Percentiles rank a stretch among this genome's conserved stretches.
Evolutionary conservation across 208 protist genomes (phyloP).

Genomic region (Acanthamoeba comandoni): DNA sequence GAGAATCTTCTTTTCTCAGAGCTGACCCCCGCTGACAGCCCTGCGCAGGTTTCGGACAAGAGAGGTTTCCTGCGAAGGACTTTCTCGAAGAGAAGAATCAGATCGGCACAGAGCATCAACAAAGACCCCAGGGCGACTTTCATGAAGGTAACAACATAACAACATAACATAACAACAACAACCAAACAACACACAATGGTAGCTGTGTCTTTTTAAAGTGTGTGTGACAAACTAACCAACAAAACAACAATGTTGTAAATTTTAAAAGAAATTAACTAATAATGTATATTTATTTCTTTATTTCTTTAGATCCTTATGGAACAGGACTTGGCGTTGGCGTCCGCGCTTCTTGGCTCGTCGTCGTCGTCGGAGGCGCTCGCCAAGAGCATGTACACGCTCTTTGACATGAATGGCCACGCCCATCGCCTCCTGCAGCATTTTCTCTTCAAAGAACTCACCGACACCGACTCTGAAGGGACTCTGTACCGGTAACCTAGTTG

Average conservation of each 20-base stretch:
- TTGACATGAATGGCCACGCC: conserved; percentile 24
- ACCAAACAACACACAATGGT: no score
- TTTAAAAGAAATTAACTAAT: neutral
- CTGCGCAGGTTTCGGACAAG: no score
- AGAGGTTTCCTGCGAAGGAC: conserved; percentile 40
- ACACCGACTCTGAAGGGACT: conserved; percentile 16
- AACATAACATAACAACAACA: no score
- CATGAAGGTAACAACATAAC: no score
- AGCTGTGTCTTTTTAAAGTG: neutral
- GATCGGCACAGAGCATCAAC: conserved; percentile 16
- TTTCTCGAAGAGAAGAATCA: conserved; percentile 47
- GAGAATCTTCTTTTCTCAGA: neutral
- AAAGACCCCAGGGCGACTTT: conserved; percentile 23
- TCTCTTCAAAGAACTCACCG: neutral
- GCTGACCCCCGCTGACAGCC: neutral
- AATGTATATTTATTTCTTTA: no score
- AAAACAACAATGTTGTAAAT: neutral
- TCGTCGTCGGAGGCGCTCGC: neutral
- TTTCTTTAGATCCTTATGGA: conserved; percentile 50
- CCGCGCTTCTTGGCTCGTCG: no score
- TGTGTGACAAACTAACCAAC: neutral
- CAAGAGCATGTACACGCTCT: conserved; percentile 22
- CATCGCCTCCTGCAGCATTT: conserved; percentile 1
- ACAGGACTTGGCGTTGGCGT: neutral
- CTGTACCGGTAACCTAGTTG: no score